These are phyloP conservation scores for Botrytis porri DNA, from an alignment of 2,329 filamentous ascomycete genomes.

Conservation along the genomic window DNA sequence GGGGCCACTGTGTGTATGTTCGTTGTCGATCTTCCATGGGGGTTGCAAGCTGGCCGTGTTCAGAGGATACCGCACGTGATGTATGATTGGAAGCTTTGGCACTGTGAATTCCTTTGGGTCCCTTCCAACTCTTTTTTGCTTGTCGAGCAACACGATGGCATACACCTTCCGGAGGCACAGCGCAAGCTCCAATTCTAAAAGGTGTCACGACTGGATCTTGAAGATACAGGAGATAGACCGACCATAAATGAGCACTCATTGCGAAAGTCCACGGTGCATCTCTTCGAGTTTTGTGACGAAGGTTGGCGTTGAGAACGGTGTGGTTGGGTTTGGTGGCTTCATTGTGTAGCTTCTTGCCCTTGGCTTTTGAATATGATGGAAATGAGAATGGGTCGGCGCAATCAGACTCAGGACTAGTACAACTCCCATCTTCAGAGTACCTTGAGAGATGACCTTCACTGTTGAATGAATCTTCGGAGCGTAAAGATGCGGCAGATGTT, in stretches of 20 bases:
- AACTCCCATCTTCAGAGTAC: constrained; percentile 55
- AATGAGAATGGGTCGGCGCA: constrained; percentile 39
- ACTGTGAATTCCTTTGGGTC: constrained; percentile 44
- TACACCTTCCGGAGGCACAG: constrained; percentile 62
- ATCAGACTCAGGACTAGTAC: constrained; percentile 50
- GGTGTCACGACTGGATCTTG: constrained; percentile 67
- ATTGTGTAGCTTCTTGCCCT: constrained; percentile 24
- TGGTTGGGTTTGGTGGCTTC: constrained; percentile 4
- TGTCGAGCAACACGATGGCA: constrained; percentile 64
- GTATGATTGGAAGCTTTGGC: background rate
- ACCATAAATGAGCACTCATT: constrained; percentile 65
- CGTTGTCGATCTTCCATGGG: constrained; percentile 49
- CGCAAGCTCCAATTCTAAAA: constrained; percentile 60
- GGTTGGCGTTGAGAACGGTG: constrained; percentile 29
- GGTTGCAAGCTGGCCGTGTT: constrained; percentile 53
- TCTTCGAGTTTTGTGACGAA: constrained; percentile 35
- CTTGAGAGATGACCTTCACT: constrained; percentile 57
- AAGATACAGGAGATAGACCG: constrained; percentile 61
- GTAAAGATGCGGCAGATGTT: constrained; percentile 32
- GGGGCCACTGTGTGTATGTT: constrained; percentile 60
- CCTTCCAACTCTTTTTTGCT: constrained; percentile 65
- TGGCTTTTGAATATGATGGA: constrained; percentile 30
- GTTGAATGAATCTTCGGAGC: constrained; percentile 52
- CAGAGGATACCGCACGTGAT: constrained; percentile 28
- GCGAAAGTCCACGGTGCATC: constrained; percentile 60